Percentiles rank a stretch among this genome's conserved stretches.
phyloP scores from a whole-genome alignment of 179 eudicot genomes.

The Vitellaria paradoxa region DNA sequence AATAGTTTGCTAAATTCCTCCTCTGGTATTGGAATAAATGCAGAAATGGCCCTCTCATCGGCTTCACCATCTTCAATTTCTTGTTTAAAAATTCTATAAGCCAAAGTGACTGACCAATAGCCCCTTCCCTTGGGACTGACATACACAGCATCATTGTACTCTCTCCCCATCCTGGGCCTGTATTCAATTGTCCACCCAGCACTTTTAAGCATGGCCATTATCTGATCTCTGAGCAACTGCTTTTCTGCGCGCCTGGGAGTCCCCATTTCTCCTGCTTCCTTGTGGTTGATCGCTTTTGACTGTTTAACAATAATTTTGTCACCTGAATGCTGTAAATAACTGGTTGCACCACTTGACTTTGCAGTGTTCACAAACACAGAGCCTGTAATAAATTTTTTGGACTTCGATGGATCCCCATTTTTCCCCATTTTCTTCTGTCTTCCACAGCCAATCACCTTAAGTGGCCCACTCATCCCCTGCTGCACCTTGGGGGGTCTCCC shows the following conservation, averaged over 20 bases:
- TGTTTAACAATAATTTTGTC: neutral
- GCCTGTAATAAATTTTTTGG: neutral
- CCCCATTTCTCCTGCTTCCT: too few relatives aligned
- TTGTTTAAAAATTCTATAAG: slow-evolving; percentile 50
- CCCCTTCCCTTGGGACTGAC: slow-evolving; percentile 54
- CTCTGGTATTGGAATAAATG: slow-evolving; percentile 62
- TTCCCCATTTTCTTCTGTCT: neutral
- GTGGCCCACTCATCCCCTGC: neutral
- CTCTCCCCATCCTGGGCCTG: slow-evolving; percentile 55
- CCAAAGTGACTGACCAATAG: slow-evolving; percentile 83
- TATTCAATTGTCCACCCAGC: slow-evolving; percentile 86
- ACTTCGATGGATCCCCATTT: neutral
- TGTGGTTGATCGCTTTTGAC: slow-evolving; percentile 1
- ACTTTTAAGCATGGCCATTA: slow-evolving; percentile 47
- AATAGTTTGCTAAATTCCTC: slow-evolving; percentile 60
- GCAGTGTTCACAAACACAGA: slow-evolving; percentile 7
- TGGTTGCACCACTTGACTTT: slow-evolving; percentile 20
- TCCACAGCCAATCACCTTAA: neutral
- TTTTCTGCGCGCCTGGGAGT: slow-evolving; percentile 26
- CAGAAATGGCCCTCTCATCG: slow-evolving; percentile 30
- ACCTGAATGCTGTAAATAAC: neutral
- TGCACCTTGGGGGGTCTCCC: slow-evolving; percentile 54
- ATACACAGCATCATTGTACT: slow-evolving; percentile 70
- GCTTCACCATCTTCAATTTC: slow-evolving; percentile 44
- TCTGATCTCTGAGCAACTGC: slow-evolving; percentile 50